Evolutionary conservation across 257 asterid species (phyloP).

Genomic region (Ilex aquifolium): DNA sequence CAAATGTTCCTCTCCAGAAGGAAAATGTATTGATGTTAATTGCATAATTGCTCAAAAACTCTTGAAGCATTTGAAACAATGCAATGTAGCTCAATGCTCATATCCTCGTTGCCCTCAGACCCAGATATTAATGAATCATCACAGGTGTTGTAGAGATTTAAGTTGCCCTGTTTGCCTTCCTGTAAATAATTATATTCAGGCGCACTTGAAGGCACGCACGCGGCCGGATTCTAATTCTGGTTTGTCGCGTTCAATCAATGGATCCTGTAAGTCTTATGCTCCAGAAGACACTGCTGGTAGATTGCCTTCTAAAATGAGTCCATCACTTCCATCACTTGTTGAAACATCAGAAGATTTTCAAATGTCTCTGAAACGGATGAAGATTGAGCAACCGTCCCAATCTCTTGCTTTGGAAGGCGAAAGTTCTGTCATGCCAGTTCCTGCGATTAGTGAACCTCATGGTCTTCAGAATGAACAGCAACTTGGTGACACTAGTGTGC

Average conservation of each 20-base stretch:
- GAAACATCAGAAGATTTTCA: conserved; percentile 58
- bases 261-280: conserved; percentile 38
- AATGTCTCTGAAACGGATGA: conserved; percentile 72
- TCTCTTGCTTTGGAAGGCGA: conserved; percentile 37
- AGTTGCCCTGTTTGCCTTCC: conserved; percentile 87
- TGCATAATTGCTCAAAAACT: conserved; percentile 67
- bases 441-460: conserved; percentile 31
- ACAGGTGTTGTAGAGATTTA: conserved; percentile 46
- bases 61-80: conserved; percentile 57
- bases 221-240: conserved; percentile 43
- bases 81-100: conserved; percentile 41
- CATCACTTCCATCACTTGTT: conserved; percentile 29
- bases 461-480: conserved; percentile 30
- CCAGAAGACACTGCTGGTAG: conserved; percentile 44
- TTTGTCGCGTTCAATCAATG: conserved; percentile 36
- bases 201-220: conserved; percentile 41
- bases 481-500: conserved; percentile 26
- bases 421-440: conserved; percentile 31
- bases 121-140: conserved; percentile 49
- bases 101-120: conserved; percentile 64
- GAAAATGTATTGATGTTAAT: conserved; percentile 63
- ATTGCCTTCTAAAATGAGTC: conserved; percentile 28
- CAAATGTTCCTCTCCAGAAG: conserved; percentile 70
- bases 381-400: conserved; percentile 51
- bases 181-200: conserved; percentile 52